These are phyloP conservation scores for Colletotrichum orbiculare DNA, from an alignment of 2,329 filamentous ascomycete species.

Conservation along the genomic window DNA sequence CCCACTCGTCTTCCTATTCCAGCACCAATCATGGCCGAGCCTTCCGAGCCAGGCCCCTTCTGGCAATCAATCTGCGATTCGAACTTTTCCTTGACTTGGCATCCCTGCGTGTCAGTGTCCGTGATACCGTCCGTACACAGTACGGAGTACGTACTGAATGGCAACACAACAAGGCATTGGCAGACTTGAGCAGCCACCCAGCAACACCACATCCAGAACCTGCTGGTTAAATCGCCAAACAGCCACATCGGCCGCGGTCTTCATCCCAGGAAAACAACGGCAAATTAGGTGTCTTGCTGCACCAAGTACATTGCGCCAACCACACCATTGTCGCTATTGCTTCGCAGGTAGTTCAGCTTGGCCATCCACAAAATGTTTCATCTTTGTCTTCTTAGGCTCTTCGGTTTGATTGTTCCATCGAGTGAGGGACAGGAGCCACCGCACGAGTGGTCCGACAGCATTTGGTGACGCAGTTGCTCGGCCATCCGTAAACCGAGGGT, in stretches of 20 bases:
- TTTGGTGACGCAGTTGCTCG: slow-evolving; percentile 30
- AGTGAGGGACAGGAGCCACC: slow-evolving; percentile 12
- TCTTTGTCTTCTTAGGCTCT: slow-evolving; percentile 4
- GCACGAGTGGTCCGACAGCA: neutral
- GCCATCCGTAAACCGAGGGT: slow-evolving; percentile 19
- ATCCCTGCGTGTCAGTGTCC: slow-evolving; percentile 5
- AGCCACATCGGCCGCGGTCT: neutral
- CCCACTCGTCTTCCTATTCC: slow-evolving; percentile 20
- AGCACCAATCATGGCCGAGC: slow-evolving; percentile 27
- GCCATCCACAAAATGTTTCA: slow-evolving; percentile 34
- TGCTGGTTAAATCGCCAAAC: too few relatives aligned
- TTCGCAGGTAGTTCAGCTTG: neutral
- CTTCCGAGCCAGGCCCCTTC: slow-evolving; percentile 32
- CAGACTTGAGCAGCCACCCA: too few relatives aligned
- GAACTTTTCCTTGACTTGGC: slow-evolving; percentile 19
- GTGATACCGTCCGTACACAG: neutral
- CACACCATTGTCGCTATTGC: slow-evolving; percentile 5
- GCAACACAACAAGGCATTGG: too few relatives aligned
- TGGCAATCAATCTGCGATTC: slow-evolving; percentile 35
- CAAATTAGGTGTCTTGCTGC: slow-evolving; percentile 6
- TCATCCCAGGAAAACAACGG: slow-evolving; percentile 1
- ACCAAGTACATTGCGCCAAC: slow-evolving; percentile 18
- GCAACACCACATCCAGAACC: too few relatives aligned
- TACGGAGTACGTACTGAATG: slow-evolving; percentile 1
- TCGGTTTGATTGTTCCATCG: slow-evolving; percentile 20